Evolutionary conservation across 768 basidiomycete species (phyloP).

Genomic region (Cystobasidium onofrii): DNA sequence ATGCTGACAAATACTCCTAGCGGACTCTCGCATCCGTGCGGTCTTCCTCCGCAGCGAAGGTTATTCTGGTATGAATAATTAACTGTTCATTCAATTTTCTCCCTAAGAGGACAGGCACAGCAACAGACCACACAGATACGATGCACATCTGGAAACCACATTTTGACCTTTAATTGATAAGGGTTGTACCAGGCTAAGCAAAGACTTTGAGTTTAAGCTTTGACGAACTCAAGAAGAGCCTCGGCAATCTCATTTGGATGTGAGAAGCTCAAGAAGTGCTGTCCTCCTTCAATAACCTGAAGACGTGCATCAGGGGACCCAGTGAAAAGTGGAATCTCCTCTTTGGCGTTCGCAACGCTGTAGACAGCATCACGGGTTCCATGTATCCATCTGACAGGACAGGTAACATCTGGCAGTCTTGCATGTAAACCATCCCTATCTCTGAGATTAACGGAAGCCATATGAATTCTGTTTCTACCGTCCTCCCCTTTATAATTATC

Average conservation of each 20-base stretch:
- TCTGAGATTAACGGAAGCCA: conserved; percentile 20
- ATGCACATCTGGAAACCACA: too few species aligned
- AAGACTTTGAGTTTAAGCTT: not conserved
- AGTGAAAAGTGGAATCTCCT: conserved; percentile 25
- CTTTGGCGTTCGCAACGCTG: conserved; percentile 14
- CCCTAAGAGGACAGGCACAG: too few species aligned
- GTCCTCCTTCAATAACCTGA: conserved; percentile 7
- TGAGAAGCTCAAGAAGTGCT: conserved; percentile 21
- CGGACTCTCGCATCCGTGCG: too few species aligned
- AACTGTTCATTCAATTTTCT: too few species aligned
- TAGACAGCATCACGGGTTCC: conserved; percentile 17
- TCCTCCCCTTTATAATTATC: conserved; percentile 21
- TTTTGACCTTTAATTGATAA: too few species aligned
- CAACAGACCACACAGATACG: too few species aligned
- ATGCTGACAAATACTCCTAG: too few species aligned
- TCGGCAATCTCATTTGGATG: conserved; percentile 21
- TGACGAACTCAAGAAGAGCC: conserved; percentile 15
- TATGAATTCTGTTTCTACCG: conserved; percentile 1
- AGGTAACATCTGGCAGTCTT: not conserved
- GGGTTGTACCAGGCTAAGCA: too few species aligned
- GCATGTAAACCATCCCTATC: conserved; percentile 25
- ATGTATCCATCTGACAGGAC: conserved; percentile 14
- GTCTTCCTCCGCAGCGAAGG: too few species aligned
- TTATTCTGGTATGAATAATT: not conserved
- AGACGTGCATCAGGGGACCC: conserved; percentile 2